A percentile compares a stretch with the other conserved stretches of the same genome.
phyloP scores from a whole-genome alignment of 371 early-diverging fungal genomes.

The Coemansia sp. region DNA sequence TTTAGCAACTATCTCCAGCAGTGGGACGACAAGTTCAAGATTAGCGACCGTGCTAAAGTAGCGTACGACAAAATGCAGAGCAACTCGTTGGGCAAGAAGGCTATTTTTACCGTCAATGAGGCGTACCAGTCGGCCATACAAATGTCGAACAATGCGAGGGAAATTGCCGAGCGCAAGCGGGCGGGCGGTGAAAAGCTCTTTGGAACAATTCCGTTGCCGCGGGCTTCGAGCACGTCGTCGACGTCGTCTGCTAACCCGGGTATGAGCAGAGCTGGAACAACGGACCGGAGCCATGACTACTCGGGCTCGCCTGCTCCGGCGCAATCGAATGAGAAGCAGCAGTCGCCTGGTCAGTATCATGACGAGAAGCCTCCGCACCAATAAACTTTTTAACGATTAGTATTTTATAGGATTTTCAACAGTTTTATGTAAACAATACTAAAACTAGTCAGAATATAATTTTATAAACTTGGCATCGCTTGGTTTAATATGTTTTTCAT shows the following conservation, averaged over 20 bases:
- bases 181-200: constrained; percentile 34
- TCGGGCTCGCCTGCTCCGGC: background rate
- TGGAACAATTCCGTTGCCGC: constrained; percentile 46
- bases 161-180: constrained; percentile 48
- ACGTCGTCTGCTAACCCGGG: background rate
- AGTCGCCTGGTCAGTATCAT: background rate
- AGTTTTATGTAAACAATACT: background rate
- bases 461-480: background rate
- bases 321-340: constrained; percentile 10
- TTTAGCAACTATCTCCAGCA: constrained; percentile 39
- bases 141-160: constrained; percentile 26
- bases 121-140: constrained; percentile 47
- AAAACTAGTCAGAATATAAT: background rate
- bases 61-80: constrained; percentile 44
- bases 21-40: constrained; percentile 48
- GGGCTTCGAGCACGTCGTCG: constrained; percentile 8
- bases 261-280: too few relatives aligned
- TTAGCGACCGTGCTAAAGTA: constrained; percentile 34
- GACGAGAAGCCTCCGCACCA: background rate
- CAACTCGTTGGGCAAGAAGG: constrained; percentile 35
- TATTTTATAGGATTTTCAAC: background rate
- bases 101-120: constrained; percentile 42
- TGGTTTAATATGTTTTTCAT: background rate
- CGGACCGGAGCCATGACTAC: background rate
- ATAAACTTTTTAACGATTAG: background rate